Evolutionary conservation across 768 basidiomycete genomes (phyloP), one percentile per base, ranked within the genome.

Genomic region (Trametes punicea): DNA sequence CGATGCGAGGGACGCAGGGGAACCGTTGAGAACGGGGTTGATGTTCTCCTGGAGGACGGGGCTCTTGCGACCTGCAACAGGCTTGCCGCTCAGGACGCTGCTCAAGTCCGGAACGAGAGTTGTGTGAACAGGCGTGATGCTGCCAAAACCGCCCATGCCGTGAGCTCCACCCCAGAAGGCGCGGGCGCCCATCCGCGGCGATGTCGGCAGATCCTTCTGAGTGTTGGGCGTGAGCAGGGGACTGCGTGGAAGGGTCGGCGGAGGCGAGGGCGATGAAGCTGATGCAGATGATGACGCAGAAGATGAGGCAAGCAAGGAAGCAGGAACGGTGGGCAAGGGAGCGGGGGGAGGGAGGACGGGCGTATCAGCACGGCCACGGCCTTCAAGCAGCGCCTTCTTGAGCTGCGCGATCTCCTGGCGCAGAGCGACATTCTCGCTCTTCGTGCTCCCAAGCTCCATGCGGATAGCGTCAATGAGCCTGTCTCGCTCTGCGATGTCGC

Each of bases 401-500:
- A 93, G 78, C 3, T 84, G 75, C 0, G 78, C 72, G 46, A 93
- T 84, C 70, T 92, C 90, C 63, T 88, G 83, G 0, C 89, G 79
- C 26, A 97, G 76, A 4, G 91, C 93, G 16, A 80, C 71, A 68
- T 96, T 96, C 75, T 98, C 94, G 2, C 81, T 83, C 67, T 82
- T 81, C 21, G 84, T 85, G 1, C 81, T 81, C 33, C 89, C 89
- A 18, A 97, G 82, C 68, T 98, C 92, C 13, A 82, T 75, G 47
- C 89, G 84, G 70, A 95, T 91, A 29, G 88, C 87, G 60, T 90
- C 88, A 61, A 99, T 87, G 58, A 98, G 81, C 18, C 82, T 78
- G 74, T 99, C 96, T 25, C 96, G 84, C 67, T 95, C 92, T 13
- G 89, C 88, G 65, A 98, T 91, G 69, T 96, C 92, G 52, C 84